A percentile compares a stretch with the other conserved stretches of the same genome.
Conservation (phyloP, 1,139 yeast species). For the Pichia sp. region DNA sequence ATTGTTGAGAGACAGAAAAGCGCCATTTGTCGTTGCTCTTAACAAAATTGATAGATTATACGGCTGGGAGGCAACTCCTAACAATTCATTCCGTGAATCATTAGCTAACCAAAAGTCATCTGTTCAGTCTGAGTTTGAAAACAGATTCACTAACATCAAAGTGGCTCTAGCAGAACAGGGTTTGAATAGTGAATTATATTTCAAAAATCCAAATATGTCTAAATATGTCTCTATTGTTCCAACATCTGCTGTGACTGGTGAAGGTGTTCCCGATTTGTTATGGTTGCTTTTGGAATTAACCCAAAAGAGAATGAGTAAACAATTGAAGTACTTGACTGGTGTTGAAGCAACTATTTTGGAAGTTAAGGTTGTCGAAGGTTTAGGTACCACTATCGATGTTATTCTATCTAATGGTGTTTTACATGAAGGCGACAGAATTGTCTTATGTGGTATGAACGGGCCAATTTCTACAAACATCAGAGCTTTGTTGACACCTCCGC, state of each 20-base stretch:
- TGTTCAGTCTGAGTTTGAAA: conserved; percentile 89
- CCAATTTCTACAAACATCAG: conserved; percentile 97
- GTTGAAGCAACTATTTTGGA: conserved; percentile 96
- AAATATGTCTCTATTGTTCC: conserved; percentile 95
- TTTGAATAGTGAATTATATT: conserved; percentile 93
- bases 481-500: conserved; percentile 96
- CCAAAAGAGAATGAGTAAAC: conserved; percentile 98
- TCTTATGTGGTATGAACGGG: conserved; percentile 96
- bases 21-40: conserved; percentile 94
- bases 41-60: conserved; percentile 96
- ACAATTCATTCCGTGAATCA: conserved; percentile 94
- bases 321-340: conserved; percentile 90
- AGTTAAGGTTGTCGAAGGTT: conserved; percentile 98
- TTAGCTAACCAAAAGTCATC: conserved; percentile 74
- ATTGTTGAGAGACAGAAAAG: conserved; percentile 90
- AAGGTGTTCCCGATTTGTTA: conserved; percentile 98
- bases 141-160: conserved; percentile 79
- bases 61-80: conserved; percentile 87
- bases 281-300: conserved; percentile 94
- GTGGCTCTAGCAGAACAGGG: conserved; percentile 97
- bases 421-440: conserved; percentile 91
- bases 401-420: conserved; percentile 92
- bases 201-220: conserved; percentile 88
- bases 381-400: conserved; percentile 98
- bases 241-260: conserved; percentile 98